phyloP scores from a whole-genome alignment of 2,329 filamentous ascomycete genomes.

The Ascosphaera apis region DNA sequence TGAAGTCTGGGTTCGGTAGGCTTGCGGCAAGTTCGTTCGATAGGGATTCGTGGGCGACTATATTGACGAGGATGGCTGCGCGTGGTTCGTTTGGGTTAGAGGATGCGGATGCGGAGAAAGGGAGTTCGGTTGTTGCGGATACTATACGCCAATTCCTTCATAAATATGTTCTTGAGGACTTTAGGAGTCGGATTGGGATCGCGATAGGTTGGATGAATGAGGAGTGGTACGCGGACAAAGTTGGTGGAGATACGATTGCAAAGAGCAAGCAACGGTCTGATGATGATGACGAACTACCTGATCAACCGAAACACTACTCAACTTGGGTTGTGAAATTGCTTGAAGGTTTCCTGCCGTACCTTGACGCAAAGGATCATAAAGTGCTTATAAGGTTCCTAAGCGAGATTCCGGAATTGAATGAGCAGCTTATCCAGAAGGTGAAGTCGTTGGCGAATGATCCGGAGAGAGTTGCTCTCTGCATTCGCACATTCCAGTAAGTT shows the following conservation, averaged over 20 bases:
- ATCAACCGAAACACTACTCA: slow-evolving; percentile 40
- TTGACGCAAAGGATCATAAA: slow-evolving; percentile 66
- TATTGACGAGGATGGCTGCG: slow-evolving; percentile 67
- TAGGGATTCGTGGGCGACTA: slow-evolving; percentile 72
- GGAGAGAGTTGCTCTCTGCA: slow-evolving; percentile 35
- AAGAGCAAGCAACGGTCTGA: slow-evolving; percentile 4
- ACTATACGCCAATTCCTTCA: slow-evolving; percentile 62
- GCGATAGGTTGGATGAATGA: slow-evolving; percentile 89
- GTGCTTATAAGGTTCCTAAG: slow-evolving; percentile 75
- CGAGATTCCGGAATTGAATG: slow-evolving; percentile 63
- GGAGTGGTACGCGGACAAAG: slow-evolving; percentile 86
- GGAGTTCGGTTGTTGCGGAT: slow-evolving; percentile 25
- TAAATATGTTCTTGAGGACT: slow-evolving; percentile 75
- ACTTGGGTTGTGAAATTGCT: slow-evolving; percentile 61
- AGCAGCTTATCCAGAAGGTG: slow-evolving; percentile 48
- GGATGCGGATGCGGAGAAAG: slow-evolving; percentile 10
- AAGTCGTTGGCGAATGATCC: slow-evolving; percentile 39
- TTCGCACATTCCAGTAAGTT: slow-evolving; percentile 32
- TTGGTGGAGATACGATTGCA: slow-evolving; percentile 22
- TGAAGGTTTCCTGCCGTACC: slow-evolving; percentile 69
- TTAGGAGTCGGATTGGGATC: slow-evolving; percentile 67
- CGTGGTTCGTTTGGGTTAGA: slow-evolving; percentile 51
- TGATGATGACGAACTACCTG: slow-evolving; percentile 25
- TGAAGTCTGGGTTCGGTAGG: slow-evolving; percentile 53
- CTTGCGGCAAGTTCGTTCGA: slow-evolving; percentile 68